Conservation (phyloP, 495 filamentous ascomycete species). For the Penicillium cosmopolitanum region DNA sequence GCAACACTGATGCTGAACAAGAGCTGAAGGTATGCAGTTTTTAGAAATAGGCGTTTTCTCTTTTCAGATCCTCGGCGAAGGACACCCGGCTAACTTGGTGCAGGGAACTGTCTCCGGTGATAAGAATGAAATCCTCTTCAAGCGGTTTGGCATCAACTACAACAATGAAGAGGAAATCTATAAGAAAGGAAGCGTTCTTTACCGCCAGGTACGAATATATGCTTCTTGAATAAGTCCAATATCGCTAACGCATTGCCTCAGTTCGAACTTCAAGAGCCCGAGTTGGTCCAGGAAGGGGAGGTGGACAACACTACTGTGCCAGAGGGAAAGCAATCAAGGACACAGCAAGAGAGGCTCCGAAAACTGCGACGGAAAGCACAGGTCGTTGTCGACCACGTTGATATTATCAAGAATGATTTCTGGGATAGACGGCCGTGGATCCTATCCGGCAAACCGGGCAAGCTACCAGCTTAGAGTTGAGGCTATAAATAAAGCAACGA, state of each 20-base stretch:
- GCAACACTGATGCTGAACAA: constrained; percentile 75
- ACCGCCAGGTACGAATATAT: constrained; percentile 67
- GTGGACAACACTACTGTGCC: constrained; percentile 9
- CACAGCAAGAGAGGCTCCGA: constrained; percentile 75
- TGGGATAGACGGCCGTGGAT: constrained; percentile 89
- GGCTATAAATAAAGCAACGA: constrained; percentile 15
- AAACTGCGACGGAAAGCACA: constrained; percentile 75
- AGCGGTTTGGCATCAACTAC: constrained; percentile 89
- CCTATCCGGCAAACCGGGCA: constrained; percentile 72
- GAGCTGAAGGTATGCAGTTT: constrained; percentile 61
- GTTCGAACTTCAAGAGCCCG: constrained; percentile 48
- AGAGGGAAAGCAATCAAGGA: constrained; percentile 61
- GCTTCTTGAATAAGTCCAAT: not conserved
- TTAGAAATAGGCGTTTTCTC: too few species aligned
- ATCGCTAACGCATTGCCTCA: constrained; percentile 23
- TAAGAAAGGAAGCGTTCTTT: constrained; percentile 90
- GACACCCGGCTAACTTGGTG: constrained; percentile 10
- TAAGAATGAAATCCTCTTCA: constrained; percentile 96
- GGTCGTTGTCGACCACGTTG: constrained; percentile 80
- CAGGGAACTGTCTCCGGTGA: constrained; percentile 81
- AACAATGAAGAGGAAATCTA: constrained; percentile 93
- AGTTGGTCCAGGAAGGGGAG: constrained; percentile 18
- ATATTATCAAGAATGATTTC: constrained; percentile 93
- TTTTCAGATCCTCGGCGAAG: not conserved
- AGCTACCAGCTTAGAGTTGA: constrained; percentile 56